A percentile compares a stretch with the other conserved stretches of the same genome.
Evolutionary conservation across 768 basidiomycete genomes (phyloP).

Genomic region (Suillus subalutaceus): DNA sequence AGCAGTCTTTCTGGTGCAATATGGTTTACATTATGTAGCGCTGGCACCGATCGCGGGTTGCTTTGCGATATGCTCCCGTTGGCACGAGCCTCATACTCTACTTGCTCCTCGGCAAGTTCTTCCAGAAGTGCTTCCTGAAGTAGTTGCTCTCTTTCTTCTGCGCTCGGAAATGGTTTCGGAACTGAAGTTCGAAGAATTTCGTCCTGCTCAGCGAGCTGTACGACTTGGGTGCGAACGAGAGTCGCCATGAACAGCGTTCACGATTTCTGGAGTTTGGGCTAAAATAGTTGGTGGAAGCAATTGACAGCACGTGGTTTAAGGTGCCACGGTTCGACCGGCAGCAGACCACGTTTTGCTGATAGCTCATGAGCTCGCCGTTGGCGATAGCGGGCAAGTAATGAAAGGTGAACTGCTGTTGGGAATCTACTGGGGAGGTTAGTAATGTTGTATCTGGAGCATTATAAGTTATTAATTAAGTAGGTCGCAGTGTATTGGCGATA

Average conservation of each 20-base stretch:
- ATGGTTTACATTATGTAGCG: not conserved
- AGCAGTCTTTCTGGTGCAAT: not conserved
- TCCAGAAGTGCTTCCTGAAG: conserved; percentile 19
- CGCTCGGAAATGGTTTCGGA: conserved; percentile 14
- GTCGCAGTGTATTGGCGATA: too few relatives aligned
- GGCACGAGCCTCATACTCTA: conserved; percentile 20
- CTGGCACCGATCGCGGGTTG: not conserved
- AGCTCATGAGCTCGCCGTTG: not conserved
- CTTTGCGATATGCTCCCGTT: conserved; percentile 6
- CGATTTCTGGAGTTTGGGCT: conserved; percentile 2
- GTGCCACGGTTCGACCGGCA: not conserved
- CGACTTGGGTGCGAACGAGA: conserved; percentile 22
- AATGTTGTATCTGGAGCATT: not conserved
- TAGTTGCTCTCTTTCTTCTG: conserved; percentile 13
- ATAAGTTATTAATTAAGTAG: not conserved
- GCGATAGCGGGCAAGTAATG: not conserved
- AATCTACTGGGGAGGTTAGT: not conserved
- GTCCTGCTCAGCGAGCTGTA: conserved; percentile 10
- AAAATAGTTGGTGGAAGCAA: conserved; percentile 5
- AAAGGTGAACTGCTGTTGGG: not conserved
- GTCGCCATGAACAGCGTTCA: conserved; percentile 27
- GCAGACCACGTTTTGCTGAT: not conserved
- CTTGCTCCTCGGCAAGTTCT: conserved; percentile 25
- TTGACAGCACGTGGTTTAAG: not conserved
- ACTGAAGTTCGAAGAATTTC: conserved; percentile 11